phyloP scores from a whole-genome alignment of 805 yeast genomes.

The Kodamaea laetipori region DNA sequence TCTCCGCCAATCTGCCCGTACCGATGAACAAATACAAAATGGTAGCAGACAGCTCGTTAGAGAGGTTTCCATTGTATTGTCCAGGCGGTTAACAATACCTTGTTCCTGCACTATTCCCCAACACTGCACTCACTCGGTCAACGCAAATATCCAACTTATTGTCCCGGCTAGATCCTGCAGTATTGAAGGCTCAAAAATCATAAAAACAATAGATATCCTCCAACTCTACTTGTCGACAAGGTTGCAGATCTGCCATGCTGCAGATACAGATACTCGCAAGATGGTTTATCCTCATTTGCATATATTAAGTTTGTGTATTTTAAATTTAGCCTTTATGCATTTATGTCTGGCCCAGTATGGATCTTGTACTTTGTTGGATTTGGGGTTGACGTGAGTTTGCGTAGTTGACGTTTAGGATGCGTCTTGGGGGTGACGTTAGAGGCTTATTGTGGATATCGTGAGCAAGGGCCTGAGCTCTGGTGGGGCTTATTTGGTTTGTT shows the following conservation, averaged over 20 bases:
- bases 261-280: constrained; percentile 3
- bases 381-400: background rate
- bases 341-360: background rate
- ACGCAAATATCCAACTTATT: too few relatives aligned
- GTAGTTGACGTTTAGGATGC: too few relatives aligned
- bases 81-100: too few relatives aligned
- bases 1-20: too few relatives aligned
- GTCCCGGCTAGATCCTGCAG: background rate
- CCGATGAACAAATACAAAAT: too few relatives aligned
- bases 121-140: too few relatives aligned
- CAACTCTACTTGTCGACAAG: background rate
- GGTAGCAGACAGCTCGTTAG: too few relatives aligned
- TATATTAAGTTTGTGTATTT: background rate
- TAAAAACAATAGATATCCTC: background rate
- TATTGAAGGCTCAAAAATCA: too few relatives aligned
- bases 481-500: background rate
- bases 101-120: too few relatives aligned
- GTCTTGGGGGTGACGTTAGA: background rate
- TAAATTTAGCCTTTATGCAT: background rate
- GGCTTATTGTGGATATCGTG: background rate
- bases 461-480: background rate
- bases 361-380: background rate
- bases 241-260: constrained; percentile 2
- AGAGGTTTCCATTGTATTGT: too few relatives aligned
- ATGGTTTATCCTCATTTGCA: background rate